Evolutionary conservation across 1,284 basidiomycete genomes (phyloP), one percentile per base, ranked within the genome.

Genomic region (Athelia psychrophila): DNA sequence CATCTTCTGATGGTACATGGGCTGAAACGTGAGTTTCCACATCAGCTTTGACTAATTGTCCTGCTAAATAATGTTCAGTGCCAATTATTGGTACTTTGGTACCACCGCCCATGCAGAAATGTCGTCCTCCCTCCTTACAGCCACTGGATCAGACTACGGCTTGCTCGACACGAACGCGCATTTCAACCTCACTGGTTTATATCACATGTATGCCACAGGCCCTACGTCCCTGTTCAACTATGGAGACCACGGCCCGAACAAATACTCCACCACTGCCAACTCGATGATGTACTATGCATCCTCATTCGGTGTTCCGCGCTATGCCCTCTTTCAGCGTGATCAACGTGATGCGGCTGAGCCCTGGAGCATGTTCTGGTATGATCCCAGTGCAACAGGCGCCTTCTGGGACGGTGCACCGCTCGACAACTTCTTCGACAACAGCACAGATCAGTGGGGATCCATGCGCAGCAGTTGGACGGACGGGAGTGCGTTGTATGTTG

Each of bases 341-440:
- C 91, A 90, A 61, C 74, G 75, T 50, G 95, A 98, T 63, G 87
- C 93, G 1, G 73, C 88, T n/a, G 96, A 99, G 58, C 96, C 96
- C 0, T 93, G 88, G 83, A 86, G 84, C 63, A 95, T 99, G 92
- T 95, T 99, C 78, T 99, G 94, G 93, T 99, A 98, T 69, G 80
- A 98, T 67, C 84, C 94, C 13, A 76, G 82, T 3, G 81, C 86
- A 47, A 72, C 76, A 18, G 96, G 96, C 53, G 92, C 93, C 46
- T 99, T 90, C 80, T 98, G 94, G 95, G 85, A 95, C 64, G 86
- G 84, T 46, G 71, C 89, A 45, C 68, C 88, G 2, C 80, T 98
- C 47, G 96, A 99, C 73, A 75, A 80, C 57, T 85, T 86, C 76
- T 98, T 95, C 71, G 75, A 83, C 61, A 81, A 86, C 58, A 61